Evolutionary conservation across 2,329 filamentous ascomycete genomes (phyloP), one percentile per base, ranked within the genome.

Genomic region (Elsinoe perseae): DNA sequence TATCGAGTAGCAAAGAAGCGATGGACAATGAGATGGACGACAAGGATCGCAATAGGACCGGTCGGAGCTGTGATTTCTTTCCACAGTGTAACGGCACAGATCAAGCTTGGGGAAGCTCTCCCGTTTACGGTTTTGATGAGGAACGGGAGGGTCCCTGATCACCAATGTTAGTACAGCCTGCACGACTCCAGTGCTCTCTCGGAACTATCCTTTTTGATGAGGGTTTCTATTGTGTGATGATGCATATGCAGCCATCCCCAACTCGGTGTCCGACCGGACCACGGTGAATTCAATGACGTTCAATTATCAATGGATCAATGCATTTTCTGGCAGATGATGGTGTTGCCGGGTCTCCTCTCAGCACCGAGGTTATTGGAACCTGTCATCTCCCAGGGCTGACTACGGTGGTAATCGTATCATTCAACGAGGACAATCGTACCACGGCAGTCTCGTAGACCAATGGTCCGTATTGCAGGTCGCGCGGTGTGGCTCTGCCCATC

Each of bases 61-160:
- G 28, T 52, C 30, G 48, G 48, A 50, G 44, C 44, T 30, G 2
- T 50, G 25, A 21, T 34, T 36, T 36, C n/a, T n/a, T n/a, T n/a
- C n/a, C n/a, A n/a, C n/a, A n/a, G 32, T 14, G 32, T 4, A 36
- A 36, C 12, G 4, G 48, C 48, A 52, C 48, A 52, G 48, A 52
- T 52, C 48, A 52, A 52, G 28, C 48, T 52, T 52, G 25, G 28
- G 28, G 25, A 50, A 52, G 48, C 48, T 52, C 48, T 52, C 16
- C 48, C 48, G 48, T 52, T 52, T n/a, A n/a, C n/a, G n/a, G n/a
- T n/a, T n/a, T n/a, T 52, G 48, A 52, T 52, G 48, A 52, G 48
- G 30, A 32, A 32, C 48, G 48, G 48, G 28, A 23, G 48, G 32
- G 30, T 52, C 48, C 48, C 48, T 52, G 48, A 52, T 16, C 27